phyloP scores from a whole-genome alignment of 441 rosid genomes.

The Sinapis alba region DNA sequence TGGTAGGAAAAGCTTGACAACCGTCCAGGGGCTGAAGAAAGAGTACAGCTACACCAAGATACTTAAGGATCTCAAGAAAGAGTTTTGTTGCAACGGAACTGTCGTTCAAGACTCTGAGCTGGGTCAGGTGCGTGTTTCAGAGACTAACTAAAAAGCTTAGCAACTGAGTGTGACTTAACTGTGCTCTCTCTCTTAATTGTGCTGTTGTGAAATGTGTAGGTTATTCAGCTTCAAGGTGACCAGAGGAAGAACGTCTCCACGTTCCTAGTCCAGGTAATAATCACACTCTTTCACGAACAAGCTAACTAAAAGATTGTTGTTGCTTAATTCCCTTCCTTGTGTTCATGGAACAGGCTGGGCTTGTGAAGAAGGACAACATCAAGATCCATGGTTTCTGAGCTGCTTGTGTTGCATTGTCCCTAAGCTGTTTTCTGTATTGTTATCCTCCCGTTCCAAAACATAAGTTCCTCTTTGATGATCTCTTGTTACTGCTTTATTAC shows the following conservation, averaged over 20 bases:
- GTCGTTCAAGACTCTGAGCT: slow-evolving; percentile 92
- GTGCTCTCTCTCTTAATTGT: not conserved
- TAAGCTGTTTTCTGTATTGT: not conserved
- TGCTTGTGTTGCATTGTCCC: slow-evolving; percentile 10
- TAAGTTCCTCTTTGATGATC: not conserved
- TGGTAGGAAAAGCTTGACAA: slow-evolving; percentile 94
- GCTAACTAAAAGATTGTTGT: not conserved
- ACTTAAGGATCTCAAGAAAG: slow-evolving; percentile 93
- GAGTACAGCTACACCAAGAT: slow-evolving; percentile 89
- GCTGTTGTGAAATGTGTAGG: slow-evolving; percentile 36
- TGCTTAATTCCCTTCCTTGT: not conserved
- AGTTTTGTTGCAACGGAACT: slow-evolving; percentile 95
- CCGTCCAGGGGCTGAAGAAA: slow-evolving; percentile 92
- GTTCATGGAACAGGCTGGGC: slow-evolving; percentile 59
- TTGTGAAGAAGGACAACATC: slow-evolving; percentile 93
- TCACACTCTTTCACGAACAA: not conserved
- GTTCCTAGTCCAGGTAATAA: slow-evolving; percentile 49
- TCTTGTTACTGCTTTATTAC: not conserved
- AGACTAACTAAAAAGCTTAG: not conserved
- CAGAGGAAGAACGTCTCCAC: slow-evolving; percentile 61
- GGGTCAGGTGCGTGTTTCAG: slow-evolving; percentile 67
- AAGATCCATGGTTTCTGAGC: slow-evolving; percentile 93
- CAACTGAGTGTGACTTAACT: not conserved
- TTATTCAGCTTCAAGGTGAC: slow-evolving; percentile 74
- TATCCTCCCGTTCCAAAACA: not conserved